Conservation (phyloP, 495 filamentous ascomycete genomes). For the Penicillium subrubescens region DNA sequence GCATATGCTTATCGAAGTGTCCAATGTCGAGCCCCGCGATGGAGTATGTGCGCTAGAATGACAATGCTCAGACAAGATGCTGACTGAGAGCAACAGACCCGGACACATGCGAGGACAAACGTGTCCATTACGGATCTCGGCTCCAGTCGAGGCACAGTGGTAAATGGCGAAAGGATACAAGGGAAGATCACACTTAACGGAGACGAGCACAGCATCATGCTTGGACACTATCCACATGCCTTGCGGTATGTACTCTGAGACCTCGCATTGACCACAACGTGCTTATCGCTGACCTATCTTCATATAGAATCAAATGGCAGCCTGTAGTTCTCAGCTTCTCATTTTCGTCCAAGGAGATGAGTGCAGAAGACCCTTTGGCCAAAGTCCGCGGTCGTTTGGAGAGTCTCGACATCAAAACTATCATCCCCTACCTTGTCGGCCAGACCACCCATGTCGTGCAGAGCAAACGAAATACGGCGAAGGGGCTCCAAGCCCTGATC, state of each 20-base stretch:
- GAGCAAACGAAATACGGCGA: constrained; percentile 85
- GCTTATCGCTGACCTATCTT: background rate
- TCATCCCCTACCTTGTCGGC: constrained; percentile 66
- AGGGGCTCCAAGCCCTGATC: constrained; percentile 84
- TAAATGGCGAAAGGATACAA: constrained; percentile 72
- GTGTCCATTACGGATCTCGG: constrained; percentile 68
- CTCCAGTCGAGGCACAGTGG: constrained; percentile 76
- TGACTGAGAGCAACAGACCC: constrained; percentile 36
- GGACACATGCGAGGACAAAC: constrained; percentile 60
- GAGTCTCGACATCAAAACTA: constrained; percentile 82
- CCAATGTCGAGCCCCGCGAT: constrained; percentile 63
- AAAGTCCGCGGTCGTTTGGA: constrained; percentile 66
- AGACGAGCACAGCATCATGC: constrained; percentile 63
- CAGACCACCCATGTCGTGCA: constrained; percentile 86
- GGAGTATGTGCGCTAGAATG: constrained; percentile 54
- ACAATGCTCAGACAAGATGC: background rate
- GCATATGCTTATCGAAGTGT: constrained; percentile 79
- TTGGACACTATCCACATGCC: constrained; percentile 63
- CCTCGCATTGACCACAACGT: background rate
- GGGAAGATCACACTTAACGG: constrained; percentile 52
- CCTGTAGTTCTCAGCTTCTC: constrained; percentile 81
- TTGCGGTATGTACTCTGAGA: constrained; percentile 41
- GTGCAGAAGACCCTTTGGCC: constrained; percentile 65
- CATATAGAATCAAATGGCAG: constrained; percentile 74
- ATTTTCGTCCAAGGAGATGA: constrained; percentile 73